A percentile compares a stretch with the other conserved stretches of the same genome.
These are phyloP conservation scores for Colletotrichum sp. DNA, from an alignment of 2,329 filamentous ascomycete genomes.

Conservation along the genomic window DNA sequence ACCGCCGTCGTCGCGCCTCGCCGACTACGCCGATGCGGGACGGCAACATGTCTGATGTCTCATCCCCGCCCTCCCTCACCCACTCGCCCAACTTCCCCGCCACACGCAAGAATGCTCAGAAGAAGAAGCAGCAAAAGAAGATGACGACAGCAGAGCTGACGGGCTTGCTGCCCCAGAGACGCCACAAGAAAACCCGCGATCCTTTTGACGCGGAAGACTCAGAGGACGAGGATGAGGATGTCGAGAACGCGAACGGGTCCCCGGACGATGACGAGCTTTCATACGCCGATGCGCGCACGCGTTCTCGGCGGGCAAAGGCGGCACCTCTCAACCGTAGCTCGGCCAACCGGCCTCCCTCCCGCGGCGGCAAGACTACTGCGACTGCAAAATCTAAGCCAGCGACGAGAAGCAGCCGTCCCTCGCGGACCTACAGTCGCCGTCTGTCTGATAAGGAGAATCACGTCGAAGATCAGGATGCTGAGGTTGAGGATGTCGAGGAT, in stretches of 20 bases:
- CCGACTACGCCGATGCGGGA: slow-evolving; percentile 40
- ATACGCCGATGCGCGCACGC: slow-evolving; percentile 42
- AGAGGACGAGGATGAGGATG: slow-evolving; percentile 53
- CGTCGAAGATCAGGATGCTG: slow-evolving; percentile 34
- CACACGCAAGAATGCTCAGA: slow-evolving; percentile 29
- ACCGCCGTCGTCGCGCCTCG: slow-evolving; percentile 41
- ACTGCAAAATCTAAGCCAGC: slow-evolving; percentile 19
- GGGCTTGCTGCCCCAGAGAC: slow-evolving; percentile 58
- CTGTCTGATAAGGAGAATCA: slow-evolving; percentile 66
- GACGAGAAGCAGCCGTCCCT: slow-evolving; percentile 25
- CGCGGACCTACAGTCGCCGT: slow-evolving; percentile 53
- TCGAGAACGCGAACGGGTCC: slow-evolving; percentile 52
- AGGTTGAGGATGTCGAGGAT: slow-evolving; percentile 33
- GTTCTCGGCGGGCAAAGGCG: slow-evolving; percentile 37
- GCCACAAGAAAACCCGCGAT: slow-evolving; percentile 44
- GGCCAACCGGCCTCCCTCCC: slow-evolving; percentile 24
- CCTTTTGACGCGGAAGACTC: slow-evolving; percentile 38
- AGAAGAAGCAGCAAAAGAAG: slow-evolving; percentile 30
- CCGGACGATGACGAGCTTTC: slow-evolving; percentile 64
- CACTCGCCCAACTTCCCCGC: slow-evolving; percentile 65
- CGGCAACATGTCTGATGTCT: slow-evolving; percentile 57
- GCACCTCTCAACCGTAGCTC: slow-evolving; percentile 31
- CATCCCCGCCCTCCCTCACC: slow-evolving; percentile 69
- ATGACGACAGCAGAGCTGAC: slow-evolving; percentile 61
- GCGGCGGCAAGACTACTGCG: slow-evolving; percentile 26